Base-by-base conservation (phyloP, 2,329 filamentous ascomycete genomes). In the Hirsutella rhossiliensis region DNA sequence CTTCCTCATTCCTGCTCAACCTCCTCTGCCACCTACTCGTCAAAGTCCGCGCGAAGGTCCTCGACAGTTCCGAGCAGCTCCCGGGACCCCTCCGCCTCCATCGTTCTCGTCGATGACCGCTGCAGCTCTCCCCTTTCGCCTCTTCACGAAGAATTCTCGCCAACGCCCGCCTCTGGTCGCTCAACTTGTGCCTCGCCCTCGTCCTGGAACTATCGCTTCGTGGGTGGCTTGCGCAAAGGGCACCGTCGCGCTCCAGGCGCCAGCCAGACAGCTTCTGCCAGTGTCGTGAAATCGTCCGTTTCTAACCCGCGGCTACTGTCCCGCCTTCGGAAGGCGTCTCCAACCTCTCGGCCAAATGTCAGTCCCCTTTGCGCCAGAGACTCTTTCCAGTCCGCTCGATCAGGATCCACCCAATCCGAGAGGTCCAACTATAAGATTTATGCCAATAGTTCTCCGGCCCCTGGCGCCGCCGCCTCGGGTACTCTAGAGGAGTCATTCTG, bases 141-240 rank as follows among this genome's bases (percentile, higher is more conserved):
- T 41, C 56, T 70, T 37, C 62, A 63, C 43, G 72, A 74, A 51
- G 61, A 52, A 23, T 46, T 54, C 34, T 51, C 52, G 15, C 28
- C 46, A 18, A 28, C 9, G n/a, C 34, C 34, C 12, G 15, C 11
- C 3, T 18, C 36, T 9, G 29, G 17, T 5, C 15, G 19, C 23
- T 20, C 47, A 42, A 43, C 40, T 29, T 40, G 45, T 50, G 42
- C 47, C 29, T 47, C 50, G n/a, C 50, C 55, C 19, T 62, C 71
- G 15, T 66, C 73, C 43, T 75, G 70, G 67, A 75, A 71, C 54
- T 72, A 73, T 52, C 70, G 69, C 50, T 65, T 78, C 56, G 62
- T 71, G 40, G 73, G 75, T 50, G 74, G 73, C 43, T 55, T 78
- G 46, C 73, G 74, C 44, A 74, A 73, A 54, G 72, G 77, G 30